A percentile compares a stretch with the other conserved stretches of the same genome.
These are phyloP conservation scores for Incumbomyces lentus DNA, from an alignment of 2,329 filamentous ascomycete species.

Conservation along the genomic window DNA sequence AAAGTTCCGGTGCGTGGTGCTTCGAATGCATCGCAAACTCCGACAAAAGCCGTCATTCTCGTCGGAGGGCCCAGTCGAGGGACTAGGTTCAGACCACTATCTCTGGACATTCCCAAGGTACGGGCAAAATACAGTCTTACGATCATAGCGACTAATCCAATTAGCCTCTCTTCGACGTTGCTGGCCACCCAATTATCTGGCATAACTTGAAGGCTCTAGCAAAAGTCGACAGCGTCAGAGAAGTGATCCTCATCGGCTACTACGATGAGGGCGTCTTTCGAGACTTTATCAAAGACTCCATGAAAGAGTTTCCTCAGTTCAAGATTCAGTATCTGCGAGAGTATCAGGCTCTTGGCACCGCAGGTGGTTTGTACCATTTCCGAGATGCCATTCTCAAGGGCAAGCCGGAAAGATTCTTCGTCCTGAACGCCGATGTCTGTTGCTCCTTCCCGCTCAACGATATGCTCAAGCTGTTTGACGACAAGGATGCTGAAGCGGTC, in stretches of 20 bases:
- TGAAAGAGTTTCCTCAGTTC: constrained; percentile 74
- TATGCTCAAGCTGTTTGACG: constrained; percentile 89
- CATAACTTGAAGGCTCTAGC: constrained; percentile 89
- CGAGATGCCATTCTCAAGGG: constrained; percentile 97
- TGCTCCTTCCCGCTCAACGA: constrained; percentile 93
- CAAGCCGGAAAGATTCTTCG: constrained; percentile 87
- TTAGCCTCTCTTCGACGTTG: constrained; percentile 93
- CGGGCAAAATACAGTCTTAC: constrained; percentile 13
- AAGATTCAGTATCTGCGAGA: constrained; percentile 92
- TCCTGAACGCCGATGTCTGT: constrained; percentile 96
- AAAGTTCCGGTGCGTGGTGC: constrained; percentile 35
- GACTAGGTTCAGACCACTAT: constrained; percentile 88
- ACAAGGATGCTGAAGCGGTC: constrained; percentile 91
- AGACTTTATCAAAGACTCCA: constrained; percentile 91
- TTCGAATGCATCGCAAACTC: constrained; percentile 36
- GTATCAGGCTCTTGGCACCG: constrained; percentile 91
- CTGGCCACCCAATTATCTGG: constrained; percentile 95
- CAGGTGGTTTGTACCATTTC: constrained; percentile 96
- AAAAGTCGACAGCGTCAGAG: constrained; percentile 83
- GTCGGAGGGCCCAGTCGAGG: constrained; percentile 92
- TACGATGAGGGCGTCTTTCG: constrained; percentile 96
- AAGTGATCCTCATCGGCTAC: constrained; percentile 97
- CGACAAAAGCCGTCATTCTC: constrained; percentile 90
- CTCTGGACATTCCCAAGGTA: constrained; percentile 91
- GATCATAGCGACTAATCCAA: not conserved